Base-by-base conservation (phyloP, 1,139 yeast genomes). In the Yamadazyma buinensis region DNA sequence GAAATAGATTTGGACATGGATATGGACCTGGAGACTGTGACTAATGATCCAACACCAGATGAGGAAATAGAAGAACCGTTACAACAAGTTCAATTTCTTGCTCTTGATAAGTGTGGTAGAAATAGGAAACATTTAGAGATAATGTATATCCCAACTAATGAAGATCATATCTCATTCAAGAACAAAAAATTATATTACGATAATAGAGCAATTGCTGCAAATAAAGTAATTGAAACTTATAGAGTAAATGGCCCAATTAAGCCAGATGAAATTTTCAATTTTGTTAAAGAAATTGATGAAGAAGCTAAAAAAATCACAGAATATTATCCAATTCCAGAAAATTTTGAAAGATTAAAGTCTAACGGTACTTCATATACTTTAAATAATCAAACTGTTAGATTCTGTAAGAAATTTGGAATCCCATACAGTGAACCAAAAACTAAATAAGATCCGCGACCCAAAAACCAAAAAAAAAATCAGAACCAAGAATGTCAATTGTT, bases 71-170 rank as follows among this genome's bases (percentile, higher is more conserved):
- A 23, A 6, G 14, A 23, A n/a, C 5, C 5, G 5, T 17, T 17
- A 17, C 19, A 17, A 17, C 47, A 36, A n/a, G 84, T 95, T 0
- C 46, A 60, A 2, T 90, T 92, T 50, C 55, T 86, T 19, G 95
- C 97, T 0, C 66, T 92, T 15, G 97, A 90, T 54, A 92, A 92
- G 52, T 86, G 95, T 47, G 47, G 48, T 5, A 30, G 41, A 15
- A 33, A 41, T 15, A 34, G 49, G 20, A 34, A 36, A 15, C 48
- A 44, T 31, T 30, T 46, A 10, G 34, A 40, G 27, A 26, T 41
- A 5, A 13, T 40, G n/a, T 18, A 29, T 9, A 36, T 46, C 2
- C 31, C 30, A 5, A 39, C 38, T 3, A 38, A 38, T 27, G 28
- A 36, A 12, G 37, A 40, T 23, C 47, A 46, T 34, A 25, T 33